These are phyloP conservation scores for Pichia deserticola DNA, from an alignment of 805 yeast genomes.

Conservation along the genomic window DNA sequence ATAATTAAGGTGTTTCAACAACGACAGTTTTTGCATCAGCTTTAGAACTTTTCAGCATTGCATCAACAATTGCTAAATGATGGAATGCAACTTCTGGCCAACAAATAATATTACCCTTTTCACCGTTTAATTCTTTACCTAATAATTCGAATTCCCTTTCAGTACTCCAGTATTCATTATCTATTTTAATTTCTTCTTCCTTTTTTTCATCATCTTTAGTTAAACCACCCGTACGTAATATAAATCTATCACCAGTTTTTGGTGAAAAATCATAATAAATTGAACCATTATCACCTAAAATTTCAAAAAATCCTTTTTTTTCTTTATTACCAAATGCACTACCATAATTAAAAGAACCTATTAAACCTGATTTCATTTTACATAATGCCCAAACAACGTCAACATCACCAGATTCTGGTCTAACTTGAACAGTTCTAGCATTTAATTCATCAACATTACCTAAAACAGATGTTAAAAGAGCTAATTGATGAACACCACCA, in stretches of 20 bases:
- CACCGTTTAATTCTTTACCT: constrained; percentile 28
- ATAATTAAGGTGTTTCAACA: constrained; percentile 19
- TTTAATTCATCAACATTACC: constrained; percentile 68
- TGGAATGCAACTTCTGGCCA: constrained; percentile 83
- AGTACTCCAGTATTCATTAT: constrained; percentile 36
- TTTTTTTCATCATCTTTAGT: constrained; percentile 41
- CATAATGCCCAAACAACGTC: constrained; percentile 73
- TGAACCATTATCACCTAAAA: constrained; percentile 78
- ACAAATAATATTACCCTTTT: constrained; percentile 18
- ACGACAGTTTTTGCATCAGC: constrained; percentile 33
- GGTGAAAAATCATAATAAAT: constrained; percentile 60
- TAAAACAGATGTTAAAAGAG: constrained; percentile 71
- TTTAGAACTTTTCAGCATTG: constrained; percentile 65
- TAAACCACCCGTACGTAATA: constrained; percentile 44
- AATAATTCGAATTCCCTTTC: constrained; percentile 41
- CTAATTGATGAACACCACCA: constrained; percentile 96
- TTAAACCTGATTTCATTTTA: constrained; percentile 47
- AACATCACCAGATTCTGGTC: constrained; percentile 71
- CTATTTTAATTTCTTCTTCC: constrained; percentile 30
- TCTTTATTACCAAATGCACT: constrained; percentile 81
- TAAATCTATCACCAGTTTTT: constrained; percentile 32
- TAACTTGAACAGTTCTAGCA: constrained; percentile 71
- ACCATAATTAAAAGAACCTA: constrained; percentile 84
- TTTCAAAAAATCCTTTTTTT: constrained; percentile 56
- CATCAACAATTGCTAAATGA: constrained; percentile 86